phyloP scores from a whole-genome alignment of 129 eudicot genomes.

The Centaurea solstitialis region DNA sequence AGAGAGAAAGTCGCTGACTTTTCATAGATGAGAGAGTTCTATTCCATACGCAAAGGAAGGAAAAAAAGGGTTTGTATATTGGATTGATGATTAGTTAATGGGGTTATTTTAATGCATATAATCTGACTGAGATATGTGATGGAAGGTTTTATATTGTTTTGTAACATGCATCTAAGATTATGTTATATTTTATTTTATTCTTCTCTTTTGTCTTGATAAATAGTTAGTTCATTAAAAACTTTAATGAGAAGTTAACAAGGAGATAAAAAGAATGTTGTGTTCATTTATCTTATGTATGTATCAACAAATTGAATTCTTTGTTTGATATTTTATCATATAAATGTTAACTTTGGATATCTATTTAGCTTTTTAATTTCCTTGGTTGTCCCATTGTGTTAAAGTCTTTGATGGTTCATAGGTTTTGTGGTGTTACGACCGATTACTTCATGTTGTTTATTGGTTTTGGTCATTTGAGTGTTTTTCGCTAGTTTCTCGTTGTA shows the following conservation, averaged over 20 bases:
- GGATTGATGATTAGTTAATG: conserved; percentile 36
- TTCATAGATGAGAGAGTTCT: conserved; percentile 48
- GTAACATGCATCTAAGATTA: conserved; percentile 22
- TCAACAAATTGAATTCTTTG: neutral
- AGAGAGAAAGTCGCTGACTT: conserved; percentile 77
- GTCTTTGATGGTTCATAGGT: neutral
- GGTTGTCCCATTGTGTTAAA: too few species aligned
- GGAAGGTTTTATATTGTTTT: conserved; percentile 23
- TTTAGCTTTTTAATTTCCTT: neutral
- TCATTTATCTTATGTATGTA: neutral
- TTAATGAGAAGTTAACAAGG: neutral
- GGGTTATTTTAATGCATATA: conserved; percentile 15
- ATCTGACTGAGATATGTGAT: conserved; percentile 42
- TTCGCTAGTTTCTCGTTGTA: neutral
- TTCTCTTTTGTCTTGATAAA: conserved; percentile 24
- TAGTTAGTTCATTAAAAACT: neutral
- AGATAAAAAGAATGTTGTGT: neutral
- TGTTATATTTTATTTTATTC: conserved; percentile 5
- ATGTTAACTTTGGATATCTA: neutral
- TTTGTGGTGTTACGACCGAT: neutral
- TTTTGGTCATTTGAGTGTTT: neutral
- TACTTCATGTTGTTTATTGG: neutral
- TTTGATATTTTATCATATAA: neutral
- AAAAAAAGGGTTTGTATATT: conserved; percentile 31
- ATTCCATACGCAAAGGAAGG: conserved; percentile 50